A percentile compares a stretch with the other conserved stretches of the same genome.
Conservation (phyloP, 768 basidiomycete species). For the Chalciporus piperatus region DNA sequence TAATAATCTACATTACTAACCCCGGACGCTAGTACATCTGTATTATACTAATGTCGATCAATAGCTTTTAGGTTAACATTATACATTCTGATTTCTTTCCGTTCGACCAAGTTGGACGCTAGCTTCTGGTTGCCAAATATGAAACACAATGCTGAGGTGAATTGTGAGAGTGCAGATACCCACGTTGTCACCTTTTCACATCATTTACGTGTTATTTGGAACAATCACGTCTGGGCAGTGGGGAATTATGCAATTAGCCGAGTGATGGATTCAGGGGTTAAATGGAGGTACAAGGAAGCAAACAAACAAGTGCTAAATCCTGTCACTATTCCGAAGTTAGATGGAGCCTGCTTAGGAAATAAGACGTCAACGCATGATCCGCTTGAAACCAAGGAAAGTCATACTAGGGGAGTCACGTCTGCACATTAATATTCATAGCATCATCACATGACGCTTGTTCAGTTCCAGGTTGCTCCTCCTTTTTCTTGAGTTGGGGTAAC, state of each 20-base stretch:
- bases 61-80: slow-evolving; percentile 5
- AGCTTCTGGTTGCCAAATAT: neutral
- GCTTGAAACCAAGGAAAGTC: neutral
- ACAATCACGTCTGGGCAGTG: neutral
- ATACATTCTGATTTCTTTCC: slow-evolving; percentile 5
- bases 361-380: neutral
- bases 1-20: slow-evolving; percentile 1
- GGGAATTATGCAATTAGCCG: neutral
- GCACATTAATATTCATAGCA: neutral
- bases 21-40: neutral
- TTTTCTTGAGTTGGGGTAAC: slow-evolving; percentile 14
- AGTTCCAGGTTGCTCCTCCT: neutral
- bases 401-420: neutral
- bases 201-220: neutral
- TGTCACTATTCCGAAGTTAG: too few species aligned
- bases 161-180: too few species aligned
- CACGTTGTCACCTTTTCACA: neutral
- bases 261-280: neutral
- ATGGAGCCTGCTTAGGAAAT: too few species aligned
- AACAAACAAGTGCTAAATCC: too few species aligned
- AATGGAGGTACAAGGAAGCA: too few species aligned
- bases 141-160: neutral
- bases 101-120: neutral
- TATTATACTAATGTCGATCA: neutral
- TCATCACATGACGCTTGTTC: neutral